Percentiles rank a stretch among this genome's conserved stretches.
Conservation (phyloP, 2,329 filamentous ascomycete genomes). For the Aquanectria penicillioides region DNA sequence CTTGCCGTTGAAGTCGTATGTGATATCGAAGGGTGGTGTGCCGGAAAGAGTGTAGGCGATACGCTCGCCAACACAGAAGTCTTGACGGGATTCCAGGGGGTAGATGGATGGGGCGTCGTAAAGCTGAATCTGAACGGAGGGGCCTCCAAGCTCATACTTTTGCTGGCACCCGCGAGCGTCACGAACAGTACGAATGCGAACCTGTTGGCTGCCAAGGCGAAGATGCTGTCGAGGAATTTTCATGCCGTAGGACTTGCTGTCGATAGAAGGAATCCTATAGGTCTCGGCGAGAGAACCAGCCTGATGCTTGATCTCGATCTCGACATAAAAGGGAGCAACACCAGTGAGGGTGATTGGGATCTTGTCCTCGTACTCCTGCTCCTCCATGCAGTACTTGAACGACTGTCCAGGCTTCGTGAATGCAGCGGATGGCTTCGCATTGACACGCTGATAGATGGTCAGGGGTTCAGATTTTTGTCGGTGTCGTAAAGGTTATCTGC, state of each 20-base stretch:
- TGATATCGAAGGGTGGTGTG: constrained; percentile 90
- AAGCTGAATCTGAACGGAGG: constrained; percentile 88
- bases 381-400: constrained; percentile 93
- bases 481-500: constrained; percentile 88
- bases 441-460: constrained; percentile 82
- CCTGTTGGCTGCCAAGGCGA: constrained; percentile 86
- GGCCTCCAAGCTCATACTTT: constrained; percentile 75
- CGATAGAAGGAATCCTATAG: constrained; percentile 83
- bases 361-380: constrained; percentile 81
- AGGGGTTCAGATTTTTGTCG: constrained; percentile 74
- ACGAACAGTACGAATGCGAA: constrained; percentile 89
- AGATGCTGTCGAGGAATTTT: constrained; percentile 86
- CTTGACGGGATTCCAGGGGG: constrained; percentile 81
- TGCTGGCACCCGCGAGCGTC: constrained; percentile 89
- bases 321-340: constrained; percentile 86
- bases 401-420: constrained; percentile 90
- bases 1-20: constrained; percentile 86
- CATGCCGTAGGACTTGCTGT: constrained; percentile 78
- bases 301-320: constrained; percentile 93
- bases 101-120: constrained; percentile 94
- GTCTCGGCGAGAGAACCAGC: constrained; percentile 82
- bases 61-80: constrained; percentile 96
- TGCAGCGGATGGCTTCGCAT: constrained; percentile 81
- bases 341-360: constrained; percentile 90
- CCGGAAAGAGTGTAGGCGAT: constrained; percentile 93